Conservation (phyloP, 2,329 filamentous ascomycete genomes). For the Zasmidium citrigriseum region DNA sequence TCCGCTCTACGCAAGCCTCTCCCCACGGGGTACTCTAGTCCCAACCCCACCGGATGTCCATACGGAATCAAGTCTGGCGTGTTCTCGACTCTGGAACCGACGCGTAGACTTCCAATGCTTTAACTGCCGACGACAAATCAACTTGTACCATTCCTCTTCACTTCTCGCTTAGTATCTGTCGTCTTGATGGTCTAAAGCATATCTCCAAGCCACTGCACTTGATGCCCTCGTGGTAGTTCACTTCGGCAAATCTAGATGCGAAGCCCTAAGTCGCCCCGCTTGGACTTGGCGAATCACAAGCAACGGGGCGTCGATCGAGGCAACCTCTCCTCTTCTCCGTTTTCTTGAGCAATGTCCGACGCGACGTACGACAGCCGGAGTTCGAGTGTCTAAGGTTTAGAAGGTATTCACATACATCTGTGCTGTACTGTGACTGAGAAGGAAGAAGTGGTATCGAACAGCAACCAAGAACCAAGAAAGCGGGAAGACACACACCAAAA, state of each 20-base stretch:
- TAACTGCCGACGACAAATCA: neutral
- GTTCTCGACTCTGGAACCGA: neutral
- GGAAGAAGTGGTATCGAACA: neutral
- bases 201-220: neutral
- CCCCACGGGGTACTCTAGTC: neutral
- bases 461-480: neutral
- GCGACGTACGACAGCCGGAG: slow-evolving; percentile 2
- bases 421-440: neutral
- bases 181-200: too few relatives aligned
- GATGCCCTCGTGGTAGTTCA: neutral
- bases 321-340: neutral
- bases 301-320: neutral
- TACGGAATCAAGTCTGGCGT: neutral
- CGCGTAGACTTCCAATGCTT: neutral
- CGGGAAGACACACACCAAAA: neutral
- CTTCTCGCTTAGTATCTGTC: too few relatives aligned
- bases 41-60: neutral
- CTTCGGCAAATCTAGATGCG: slow-evolving; percentile 6
- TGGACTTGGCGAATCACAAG: neutral
- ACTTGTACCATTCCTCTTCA: neutral
- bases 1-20: neutral
- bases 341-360: neutral
- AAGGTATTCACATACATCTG: too few relatives aligned
- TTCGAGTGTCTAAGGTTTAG: neutral
- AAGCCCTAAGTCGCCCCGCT: slow-evolving; percentile 5